Evolutionary conservation across 495 filamentous ascomycete species (phyloP).

Genomic region (Barbatosphaeria neglecta): DNA sequence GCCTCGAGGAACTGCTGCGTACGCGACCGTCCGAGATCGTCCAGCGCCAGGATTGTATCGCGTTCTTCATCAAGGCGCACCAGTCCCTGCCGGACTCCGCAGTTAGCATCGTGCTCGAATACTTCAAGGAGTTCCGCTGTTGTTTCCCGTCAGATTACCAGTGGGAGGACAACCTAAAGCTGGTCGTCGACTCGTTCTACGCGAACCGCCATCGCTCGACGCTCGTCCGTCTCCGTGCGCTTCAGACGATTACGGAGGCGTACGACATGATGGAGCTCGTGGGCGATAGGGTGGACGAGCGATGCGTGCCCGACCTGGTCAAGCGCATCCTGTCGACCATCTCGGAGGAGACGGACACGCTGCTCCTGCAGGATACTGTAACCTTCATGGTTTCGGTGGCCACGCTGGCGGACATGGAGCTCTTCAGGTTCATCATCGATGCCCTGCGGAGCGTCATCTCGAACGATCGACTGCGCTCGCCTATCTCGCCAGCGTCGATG

Average conservation of each 20-base stretch:
- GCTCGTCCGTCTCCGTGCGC: slow-evolving; percentile 53
- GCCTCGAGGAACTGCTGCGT: slow-evolving; percentile 30
- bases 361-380: slow-evolving; percentile 38
- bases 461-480: slow-evolving; percentile 24
- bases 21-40: slow-evolving; percentile 30
- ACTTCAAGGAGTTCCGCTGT: slow-evolving; percentile 48
- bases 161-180: slow-evolving; percentile 54
- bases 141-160: slow-evolving; percentile 58
- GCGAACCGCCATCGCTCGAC: slow-evolving; percentile 49
- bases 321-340: slow-evolving; percentile 36
- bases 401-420: slow-evolving; percentile 27
- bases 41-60: slow-evolving; percentile 50
- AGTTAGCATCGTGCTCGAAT: slow-evolving; percentile 44
- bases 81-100: slow-evolving; percentile 46
- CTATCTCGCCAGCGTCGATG: slow-evolving; percentile 18
- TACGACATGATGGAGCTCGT: slow-evolving; percentile 48
- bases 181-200: slow-evolving; percentile 55
- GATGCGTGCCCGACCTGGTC: slow-evolving; percentile 28
- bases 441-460: slow-evolving; percentile 31
- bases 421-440: slow-evolving; percentile 43
- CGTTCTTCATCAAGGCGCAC: slow-evolving; percentile 55
- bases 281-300: slow-evolving; percentile 35
- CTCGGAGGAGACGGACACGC: slow-evolving; percentile 40
- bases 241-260: slow-evolving; percentile 58
- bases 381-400: slow-evolving; percentile 39